Percentiles rank a stretch among this genome's conserved stretches.
Conservation (phyloP, 768 basidiomycete genomes). For the Lentinula boryana region DNA sequence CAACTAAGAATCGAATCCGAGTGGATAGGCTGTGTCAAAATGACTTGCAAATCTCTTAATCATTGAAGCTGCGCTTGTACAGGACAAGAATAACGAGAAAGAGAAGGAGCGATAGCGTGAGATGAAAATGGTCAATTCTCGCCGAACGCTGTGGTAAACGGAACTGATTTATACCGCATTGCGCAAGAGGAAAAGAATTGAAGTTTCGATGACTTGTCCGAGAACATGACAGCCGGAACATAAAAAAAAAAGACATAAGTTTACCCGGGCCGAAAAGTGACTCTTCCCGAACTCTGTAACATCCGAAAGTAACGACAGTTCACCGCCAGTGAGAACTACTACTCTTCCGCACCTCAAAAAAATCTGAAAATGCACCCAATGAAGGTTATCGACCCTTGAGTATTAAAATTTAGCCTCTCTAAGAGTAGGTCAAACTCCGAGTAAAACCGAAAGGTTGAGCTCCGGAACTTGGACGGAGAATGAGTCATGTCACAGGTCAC, state of each 20-base stretch:
- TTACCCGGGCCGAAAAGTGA: not conserved
- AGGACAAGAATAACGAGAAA: not conserved
- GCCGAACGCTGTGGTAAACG: not conserved
- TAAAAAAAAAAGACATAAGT: not conserved
- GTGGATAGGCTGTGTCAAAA: not conserved
- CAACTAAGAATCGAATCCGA: not conserved
- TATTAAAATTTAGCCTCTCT: too few relatives aligned
- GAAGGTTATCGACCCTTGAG: too few relatives aligned
- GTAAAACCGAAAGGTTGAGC: not conserved
- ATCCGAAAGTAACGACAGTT: not conserved
- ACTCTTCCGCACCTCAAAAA: too few relatives aligned
- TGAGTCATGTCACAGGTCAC: not conserved
- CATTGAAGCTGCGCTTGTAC: not conserved
- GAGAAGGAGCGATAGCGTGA: too few relatives aligned
- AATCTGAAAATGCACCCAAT: too few relatives aligned
- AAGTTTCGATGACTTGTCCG: not conserved
- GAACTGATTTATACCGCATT: not conserved
- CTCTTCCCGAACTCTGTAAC: not conserved
- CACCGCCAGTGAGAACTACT: not conserved
- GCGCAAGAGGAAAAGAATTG: not conserved
- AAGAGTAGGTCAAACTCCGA: too few relatives aligned
- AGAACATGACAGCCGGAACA: not conserved
- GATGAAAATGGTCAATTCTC: not conserved
- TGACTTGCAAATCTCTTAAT: not conserved
- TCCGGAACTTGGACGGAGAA: not conserved